Conservation (phyloP, 495 filamentous ascomycete genomes). For the Neurospora sp. region DNA sequence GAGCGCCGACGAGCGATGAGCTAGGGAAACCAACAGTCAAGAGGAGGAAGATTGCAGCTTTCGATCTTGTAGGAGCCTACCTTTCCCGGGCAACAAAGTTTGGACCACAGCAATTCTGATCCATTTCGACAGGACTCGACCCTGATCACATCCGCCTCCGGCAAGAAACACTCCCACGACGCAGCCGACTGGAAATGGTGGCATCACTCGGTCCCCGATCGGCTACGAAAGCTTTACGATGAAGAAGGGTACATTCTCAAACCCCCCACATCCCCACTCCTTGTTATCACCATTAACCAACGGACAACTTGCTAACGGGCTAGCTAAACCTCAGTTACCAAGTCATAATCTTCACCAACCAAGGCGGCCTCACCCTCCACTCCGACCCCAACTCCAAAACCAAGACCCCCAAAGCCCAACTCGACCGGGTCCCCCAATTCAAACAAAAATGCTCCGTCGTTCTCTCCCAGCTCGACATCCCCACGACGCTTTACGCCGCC, state of each 20-base stretch:
- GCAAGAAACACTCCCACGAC: conserved; percentile 62
- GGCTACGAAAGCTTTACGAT: conserved; percentile 50
- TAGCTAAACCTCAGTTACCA: conserved; percentile 46
- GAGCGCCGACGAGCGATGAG: conserved; percentile 9
- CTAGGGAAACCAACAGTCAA: conserved; percentile 15
- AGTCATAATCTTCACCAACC: conserved; percentile 78
- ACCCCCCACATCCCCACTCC: conserved; percentile 5
- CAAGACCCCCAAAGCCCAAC: conserved; percentile 55
- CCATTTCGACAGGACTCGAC: conserved; percentile 62
- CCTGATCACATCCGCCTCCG: conserved; percentile 67
- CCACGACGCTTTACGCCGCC: conserved; percentile 74
- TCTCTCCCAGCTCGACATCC: conserved; percentile 61
- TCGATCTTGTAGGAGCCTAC: conserved; percentile 64
- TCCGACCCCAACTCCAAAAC: conserved; percentile 46
- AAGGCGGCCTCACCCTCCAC: conserved; percentile 69
- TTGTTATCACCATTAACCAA: neutral
- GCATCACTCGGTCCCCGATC: conserved; percentile 58
- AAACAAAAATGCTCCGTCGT: conserved; percentile 66
- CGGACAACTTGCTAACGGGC: neutral
- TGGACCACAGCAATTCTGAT: neutral
- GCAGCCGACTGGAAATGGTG: conserved; percentile 93
- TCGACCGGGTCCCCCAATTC: conserved; percentile 57
- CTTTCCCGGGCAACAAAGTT: too few species aligned
- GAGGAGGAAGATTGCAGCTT: conserved; percentile 65
- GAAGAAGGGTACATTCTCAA: conserved; percentile 39